phyloP scores from a whole-genome alignment of 2,329 filamentous ascomycete genomes.

The Epichloe coenophiala region DNA sequence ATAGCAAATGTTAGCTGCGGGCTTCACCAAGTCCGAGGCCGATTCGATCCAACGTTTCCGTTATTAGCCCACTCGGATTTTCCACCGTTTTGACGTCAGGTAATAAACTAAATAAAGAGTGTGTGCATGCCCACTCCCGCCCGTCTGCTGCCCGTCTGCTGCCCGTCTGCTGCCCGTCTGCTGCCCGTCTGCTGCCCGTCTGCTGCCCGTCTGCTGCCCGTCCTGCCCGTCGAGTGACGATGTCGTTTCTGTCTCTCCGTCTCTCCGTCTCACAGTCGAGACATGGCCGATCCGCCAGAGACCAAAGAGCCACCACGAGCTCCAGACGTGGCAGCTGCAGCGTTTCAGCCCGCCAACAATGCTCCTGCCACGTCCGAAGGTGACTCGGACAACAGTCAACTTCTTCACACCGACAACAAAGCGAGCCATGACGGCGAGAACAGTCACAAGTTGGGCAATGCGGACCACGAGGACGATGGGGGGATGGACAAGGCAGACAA shows the following conservation, averaged over 20 bases:
- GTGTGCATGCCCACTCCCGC: neutral
- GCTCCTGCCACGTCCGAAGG: neutral
- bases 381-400: neutral
- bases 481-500: neutral
- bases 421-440: neutral
- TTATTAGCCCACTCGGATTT: neutral
- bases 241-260: no score
- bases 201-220: no score
- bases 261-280: neutral
- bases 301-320: conserved; percentile 15
- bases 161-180: no score
- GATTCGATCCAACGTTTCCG: neutral
- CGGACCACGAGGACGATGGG: conserved; percentile 5
- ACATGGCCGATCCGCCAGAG: conserved; percentile 15
- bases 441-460: conserved; percentile 7
- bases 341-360: conserved; percentile 13
- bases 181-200: no score
- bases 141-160: no score
- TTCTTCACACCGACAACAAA: neutral
- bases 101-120: neutral
- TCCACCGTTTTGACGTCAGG: neutral
- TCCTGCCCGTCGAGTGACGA: no score
- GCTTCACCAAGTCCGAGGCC: neutral
- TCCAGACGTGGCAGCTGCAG: conserved; percentile 16
- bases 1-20: neutral